Percentiles rank a stretch among this genome's conserved stretches.
These are phyloP conservation scores for Exophiala viscosa DNA, from an alignment of 2,329 filamentous ascomycete genomes.

Conservation along the genomic window DNA sequence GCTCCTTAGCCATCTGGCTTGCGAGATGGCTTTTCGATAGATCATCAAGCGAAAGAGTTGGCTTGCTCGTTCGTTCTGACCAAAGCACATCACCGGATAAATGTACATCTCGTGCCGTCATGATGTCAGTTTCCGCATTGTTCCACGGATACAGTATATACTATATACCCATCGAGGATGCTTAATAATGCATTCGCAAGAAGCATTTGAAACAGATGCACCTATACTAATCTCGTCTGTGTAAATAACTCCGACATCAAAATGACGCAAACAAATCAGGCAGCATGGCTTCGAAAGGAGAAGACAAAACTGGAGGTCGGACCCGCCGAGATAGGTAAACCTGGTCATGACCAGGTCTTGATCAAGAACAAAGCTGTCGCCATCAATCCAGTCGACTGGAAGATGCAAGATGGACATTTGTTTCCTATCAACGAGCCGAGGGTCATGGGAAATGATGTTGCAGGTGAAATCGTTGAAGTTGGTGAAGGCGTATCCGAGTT, in stretches of 20 bases:
- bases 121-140: no score
- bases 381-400: constrained; percentile 35
- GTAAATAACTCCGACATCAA: neutral
- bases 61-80: no score
- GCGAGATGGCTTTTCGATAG: no score
- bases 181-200: no score
- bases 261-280: constrained; percentile 13
- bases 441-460: constrained; percentile 32
- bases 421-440: constrained; percentile 28
- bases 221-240: neutral
- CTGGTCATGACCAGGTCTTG: constrained; percentile 24
- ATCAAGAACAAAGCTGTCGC: constrained; percentile 29
- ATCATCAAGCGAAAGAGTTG: no score
- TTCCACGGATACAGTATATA: no score
- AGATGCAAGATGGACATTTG: constrained; percentile 30
- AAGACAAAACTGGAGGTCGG: constrained; percentile 25
- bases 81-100: no score
- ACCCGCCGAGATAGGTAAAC: constrained; percentile 16
- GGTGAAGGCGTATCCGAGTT: constrained; percentile 29
- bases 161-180: no score
- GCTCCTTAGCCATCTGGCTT: no score
- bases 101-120: no score
- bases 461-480: constrained; percentile 32
- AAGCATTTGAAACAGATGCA: no score
- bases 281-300: constrained; percentile 24